Percentiles rank a stretch among this genome's conserved stretches.
phyloP scores from a whole-genome alignment of 352 stramenopile species.

The Pythium aphanidermatum region DNA sequence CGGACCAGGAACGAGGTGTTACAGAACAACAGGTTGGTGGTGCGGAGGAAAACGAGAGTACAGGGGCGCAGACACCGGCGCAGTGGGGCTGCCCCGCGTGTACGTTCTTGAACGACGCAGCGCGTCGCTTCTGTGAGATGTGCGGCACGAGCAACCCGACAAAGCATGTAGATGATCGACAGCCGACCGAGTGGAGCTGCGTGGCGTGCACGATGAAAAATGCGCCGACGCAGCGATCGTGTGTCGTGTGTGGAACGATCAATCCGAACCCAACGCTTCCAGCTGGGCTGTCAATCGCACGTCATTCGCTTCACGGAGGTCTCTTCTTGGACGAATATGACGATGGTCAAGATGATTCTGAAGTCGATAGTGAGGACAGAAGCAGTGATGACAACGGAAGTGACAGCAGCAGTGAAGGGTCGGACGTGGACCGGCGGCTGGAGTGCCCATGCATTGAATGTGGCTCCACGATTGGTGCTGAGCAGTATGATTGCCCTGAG shows the following conservation, averaged over 20 bases:
- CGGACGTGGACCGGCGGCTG: conserved; percentile 1
- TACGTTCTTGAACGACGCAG: conserved; percentile 62
- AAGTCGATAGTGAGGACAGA: conserved; percentile 23
- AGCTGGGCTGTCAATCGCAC: conserved; percentile 32
- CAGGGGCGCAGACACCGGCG: not conserved
- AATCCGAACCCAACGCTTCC: conserved; percentile 48
- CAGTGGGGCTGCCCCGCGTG: conserved; percentile 64
- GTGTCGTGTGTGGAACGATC: conserved; percentile 51
- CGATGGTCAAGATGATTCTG: conserved; percentile 15
- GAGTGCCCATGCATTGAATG: conserved; percentile 17
- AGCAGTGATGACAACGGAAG: conserved; percentile 13
- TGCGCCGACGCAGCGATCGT: conserved; percentile 35
- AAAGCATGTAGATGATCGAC: conserved; percentile 5
- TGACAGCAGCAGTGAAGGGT: conserved; percentile 18
- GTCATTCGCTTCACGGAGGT: conserved; percentile 15
- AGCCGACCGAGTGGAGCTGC: conserved; percentile 49
- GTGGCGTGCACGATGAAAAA: conserved; percentile 72
- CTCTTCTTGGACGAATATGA: conserved; percentile 26
- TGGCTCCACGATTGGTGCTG: conserved; percentile 19
- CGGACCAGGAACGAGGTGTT: not conserved
- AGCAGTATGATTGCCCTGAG: conserved; percentile 25
- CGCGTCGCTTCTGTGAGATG: conserved; percentile 69
- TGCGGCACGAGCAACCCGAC: conserved; percentile 57
- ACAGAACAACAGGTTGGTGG: too few species aligned
- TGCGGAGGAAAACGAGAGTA: not conserved